These are phyloP conservation scores for Candida sojae DNA, from an alignment of 1,139 yeast species.

Conservation along the genomic window DNA sequence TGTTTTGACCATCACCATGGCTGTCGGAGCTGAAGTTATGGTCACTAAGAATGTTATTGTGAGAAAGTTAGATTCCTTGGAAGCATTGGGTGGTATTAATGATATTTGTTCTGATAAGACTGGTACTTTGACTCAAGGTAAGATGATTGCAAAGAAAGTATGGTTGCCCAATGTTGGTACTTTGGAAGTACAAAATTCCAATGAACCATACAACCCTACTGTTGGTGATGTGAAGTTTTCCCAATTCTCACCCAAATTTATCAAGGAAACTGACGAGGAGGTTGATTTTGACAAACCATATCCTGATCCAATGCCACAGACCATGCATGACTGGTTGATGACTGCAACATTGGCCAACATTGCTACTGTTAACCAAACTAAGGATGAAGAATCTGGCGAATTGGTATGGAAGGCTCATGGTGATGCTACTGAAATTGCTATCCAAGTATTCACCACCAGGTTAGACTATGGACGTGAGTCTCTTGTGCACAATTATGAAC, in stretches of 20 bases:
- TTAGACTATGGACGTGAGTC: slow-evolving; percentile 49
- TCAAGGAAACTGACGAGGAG: slow-evolving; percentile 43
- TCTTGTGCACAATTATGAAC: slow-evolving; percentile 34
- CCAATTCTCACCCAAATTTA: slow-evolving; percentile 39
- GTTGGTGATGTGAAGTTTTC: slow-evolving; percentile 55
- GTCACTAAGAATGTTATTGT: slow-evolving; percentile 71
- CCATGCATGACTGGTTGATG: slow-evolving; percentile 50
- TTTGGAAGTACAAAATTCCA: slow-evolving; percentile 57
- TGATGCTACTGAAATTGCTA: slow-evolving; percentile 84
- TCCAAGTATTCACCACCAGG: slow-evolving; percentile 69
- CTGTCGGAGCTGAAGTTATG: slow-evolving; percentile 83
- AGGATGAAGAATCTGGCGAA: slow-evolving; percentile 36
- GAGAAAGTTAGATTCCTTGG: slow-evolving; percentile 75
- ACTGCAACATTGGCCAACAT: slow-evolving; percentile 75
- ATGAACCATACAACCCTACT: slow-evolving; percentile 75
- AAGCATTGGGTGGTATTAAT: slow-evolving; percentile 78
- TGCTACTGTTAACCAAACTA: slow-evolving; percentile 49
- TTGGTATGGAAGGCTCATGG: slow-evolving; percentile 74
- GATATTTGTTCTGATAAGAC: slow-evolving; percentile 58
- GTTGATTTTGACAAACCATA: slow-evolving; percentile 23
- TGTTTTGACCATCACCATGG: slow-evolving; percentile 85
- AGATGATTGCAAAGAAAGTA: slow-evolving; percentile 69
- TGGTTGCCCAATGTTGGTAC: slow-evolving; percentile 84
- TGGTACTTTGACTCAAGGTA: slow-evolving; percentile 80
- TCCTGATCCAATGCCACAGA: slow-evolving; percentile 22